Percentiles rank a stretch among this genome's conserved stretches.
These are phyloP conservation scores for Neurospora tetrasperma DNA, from an alignment of 495 filamentous ascomycete species.

Conservation along the genomic window DNA sequence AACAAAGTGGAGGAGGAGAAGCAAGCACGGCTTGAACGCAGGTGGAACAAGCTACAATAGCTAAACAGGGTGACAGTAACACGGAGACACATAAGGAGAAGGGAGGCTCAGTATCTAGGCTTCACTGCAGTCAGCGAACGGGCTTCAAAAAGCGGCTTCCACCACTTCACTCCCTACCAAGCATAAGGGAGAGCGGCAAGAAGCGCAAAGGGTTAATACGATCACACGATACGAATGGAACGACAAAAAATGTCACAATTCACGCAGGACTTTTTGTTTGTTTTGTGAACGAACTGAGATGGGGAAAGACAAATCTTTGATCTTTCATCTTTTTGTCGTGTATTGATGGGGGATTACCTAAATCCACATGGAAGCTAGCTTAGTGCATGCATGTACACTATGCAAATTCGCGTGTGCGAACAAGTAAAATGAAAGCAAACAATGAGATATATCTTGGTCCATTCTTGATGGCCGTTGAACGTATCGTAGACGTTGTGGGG, in stretches of 20 bases:
- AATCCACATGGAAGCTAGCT: neutral
- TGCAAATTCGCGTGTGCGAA: neutral
- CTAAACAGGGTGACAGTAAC: neutral
- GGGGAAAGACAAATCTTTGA: neutral
- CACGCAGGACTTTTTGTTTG: neutral
- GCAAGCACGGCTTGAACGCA: neutral
- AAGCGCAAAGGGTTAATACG: neutral
- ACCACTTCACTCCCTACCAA: neutral
- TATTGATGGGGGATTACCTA: neutral
- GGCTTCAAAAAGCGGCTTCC: neutral
- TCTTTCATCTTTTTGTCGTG: neutral
- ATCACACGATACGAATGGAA: neutral
- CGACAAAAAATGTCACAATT: neutral
- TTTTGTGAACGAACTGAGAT: neutral
- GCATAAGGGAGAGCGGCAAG: neutral
- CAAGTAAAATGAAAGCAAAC: neutral
- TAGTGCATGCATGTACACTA: neutral
- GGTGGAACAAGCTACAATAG: neutral
- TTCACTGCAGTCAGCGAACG: neutral
- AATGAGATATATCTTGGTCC: neutral
- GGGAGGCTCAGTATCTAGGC: neutral
- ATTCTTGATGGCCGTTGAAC: neutral
- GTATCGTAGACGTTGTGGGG: no score
- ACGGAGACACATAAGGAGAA: neutral
- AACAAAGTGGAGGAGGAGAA: neutral